Evolutionary conservation across 2,329 filamentous ascomycete genomes (phyloP), one percentile per base, ranked within the genome.

Genomic region (Helotiales sp.): DNA sequence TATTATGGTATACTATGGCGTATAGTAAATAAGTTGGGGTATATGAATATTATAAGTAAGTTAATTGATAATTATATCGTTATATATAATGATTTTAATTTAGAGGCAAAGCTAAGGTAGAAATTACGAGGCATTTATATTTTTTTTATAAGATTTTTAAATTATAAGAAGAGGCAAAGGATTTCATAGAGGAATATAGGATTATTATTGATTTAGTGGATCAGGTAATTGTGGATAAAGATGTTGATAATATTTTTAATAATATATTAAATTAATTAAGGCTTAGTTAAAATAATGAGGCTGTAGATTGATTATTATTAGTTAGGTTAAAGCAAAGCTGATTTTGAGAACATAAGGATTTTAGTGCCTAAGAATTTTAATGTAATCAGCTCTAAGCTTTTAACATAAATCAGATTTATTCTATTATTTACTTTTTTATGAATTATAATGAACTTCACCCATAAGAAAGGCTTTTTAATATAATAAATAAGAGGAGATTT

Each of bases 31-130:
- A 63, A 11, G 43, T 54, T 63, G 60, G 60, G 54, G 45, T 63
- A 50, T 63, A 63, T 63, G 26, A 63, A 63, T 63, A 52, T 45
- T 63, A 63, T 28, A 5, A 54, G 45, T 63, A 54, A 40, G 60
- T 26, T 63, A 26, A 49, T 30, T 61, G 24, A n/a, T 30, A 61
- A 45, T 11, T 40, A 5, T 37, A 49, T 49, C 58, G 58, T 37
- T 45, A 20, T 6, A 37, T 22, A 49, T 61, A 47, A 30, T 47
- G 37, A 61, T 37, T 61, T 28, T 8, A 34, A 52, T 52, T 11
- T 54, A 54, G 50, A 30, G 50, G 50, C 10, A n/a, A 24, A 7
- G 22, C 50, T n/a, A 24, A 54, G 13, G 24, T 22, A 54, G 50
- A 54, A 30, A 30, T 54, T 30, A 54, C 50, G 22, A 54, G 50